Conservation (phyloP, 2,329 filamentous ascomycete species). For the Diplodia intermedia region DNA sequence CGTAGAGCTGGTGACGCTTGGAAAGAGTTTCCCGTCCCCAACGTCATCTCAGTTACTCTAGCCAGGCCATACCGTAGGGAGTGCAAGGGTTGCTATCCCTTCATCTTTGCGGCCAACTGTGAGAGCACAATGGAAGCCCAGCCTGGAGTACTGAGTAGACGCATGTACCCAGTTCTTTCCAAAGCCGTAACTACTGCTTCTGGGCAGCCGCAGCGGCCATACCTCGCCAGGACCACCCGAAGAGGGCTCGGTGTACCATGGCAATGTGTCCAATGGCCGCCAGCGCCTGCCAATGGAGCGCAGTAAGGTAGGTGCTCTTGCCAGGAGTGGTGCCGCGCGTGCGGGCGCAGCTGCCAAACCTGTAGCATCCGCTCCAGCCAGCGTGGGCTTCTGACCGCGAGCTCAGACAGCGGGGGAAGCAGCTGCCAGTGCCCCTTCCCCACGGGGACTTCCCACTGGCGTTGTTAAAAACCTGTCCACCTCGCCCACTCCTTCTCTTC, state of each 20-base stretch:
- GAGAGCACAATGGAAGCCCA: background rate
- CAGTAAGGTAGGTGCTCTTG: background rate
- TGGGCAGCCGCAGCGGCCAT: background rate
- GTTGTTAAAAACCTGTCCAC: background rate
- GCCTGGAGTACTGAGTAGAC: background rate
- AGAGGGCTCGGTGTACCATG: background rate
- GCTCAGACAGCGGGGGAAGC: background rate
- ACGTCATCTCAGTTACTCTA: background rate
- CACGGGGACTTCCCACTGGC: background rate
- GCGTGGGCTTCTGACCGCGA: background rate
- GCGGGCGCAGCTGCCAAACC: background rate
- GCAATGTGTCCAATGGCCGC: background rate
- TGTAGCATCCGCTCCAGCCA: background rate
- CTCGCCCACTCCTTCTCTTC: background rate
- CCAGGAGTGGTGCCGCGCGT: background rate
- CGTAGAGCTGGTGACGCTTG: background rate
- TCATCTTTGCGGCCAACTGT: background rate
- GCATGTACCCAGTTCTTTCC: background rate
- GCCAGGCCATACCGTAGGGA: background rate
- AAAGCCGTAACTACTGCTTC: background rate
- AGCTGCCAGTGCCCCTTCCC: conserved; percentile 3
- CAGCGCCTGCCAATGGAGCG: background rate
- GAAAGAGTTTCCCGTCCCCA: background rate
- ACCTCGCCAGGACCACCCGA: background rate
- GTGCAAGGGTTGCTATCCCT: background rate